Evolutionary conservation across 805 yeast species (phyloP).

Genomic region (Sugiyamaella marilandica): DNA sequence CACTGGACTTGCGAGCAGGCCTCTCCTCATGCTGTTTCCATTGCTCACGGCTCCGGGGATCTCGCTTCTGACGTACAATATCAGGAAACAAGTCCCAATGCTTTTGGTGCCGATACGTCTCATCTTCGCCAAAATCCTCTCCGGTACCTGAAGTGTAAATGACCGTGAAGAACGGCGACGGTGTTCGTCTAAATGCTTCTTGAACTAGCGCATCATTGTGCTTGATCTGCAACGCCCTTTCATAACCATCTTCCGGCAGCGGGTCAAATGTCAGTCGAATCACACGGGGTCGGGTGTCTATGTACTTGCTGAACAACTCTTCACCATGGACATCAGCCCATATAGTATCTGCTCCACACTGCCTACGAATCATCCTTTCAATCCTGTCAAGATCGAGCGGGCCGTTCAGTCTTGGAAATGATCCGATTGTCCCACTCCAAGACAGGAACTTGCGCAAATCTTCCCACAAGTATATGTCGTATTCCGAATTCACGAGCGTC

Average conservation of each 20-base stretch:
- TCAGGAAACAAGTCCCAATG: constrained; percentile 24
- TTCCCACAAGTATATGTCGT: constrained; percentile 15
- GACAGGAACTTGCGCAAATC: constrained; percentile 18
- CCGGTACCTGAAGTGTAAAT: constrained; percentile 46
- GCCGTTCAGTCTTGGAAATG: constrained; percentile 24
- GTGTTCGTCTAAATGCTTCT: constrained; percentile 58
- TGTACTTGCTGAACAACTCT: constrained; percentile 37
- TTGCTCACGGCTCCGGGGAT: constrained; percentile 24
- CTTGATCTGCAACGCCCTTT: constrained; percentile 33
- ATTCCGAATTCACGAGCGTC: constrained; percentile 3
- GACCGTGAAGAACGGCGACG: constrained; percentile 66
- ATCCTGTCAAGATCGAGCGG: constrained; percentile 40
- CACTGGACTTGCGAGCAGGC: constrained; percentile 6
- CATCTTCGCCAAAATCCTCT: constrained; percentile 18
- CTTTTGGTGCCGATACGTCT: constrained; percentile 4
- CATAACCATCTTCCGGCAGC: constrained; percentile 38
- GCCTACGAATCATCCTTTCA: constrained; percentile 38
- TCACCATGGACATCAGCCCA: constrained; percentile 32
- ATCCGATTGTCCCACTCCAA: constrained; percentile 22
- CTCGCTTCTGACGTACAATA: constrained; percentile 23
- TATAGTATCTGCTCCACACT: constrained; percentile 47
- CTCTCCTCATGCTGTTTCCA: constrained; percentile 23
- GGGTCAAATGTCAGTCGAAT: constrained; percentile 50
- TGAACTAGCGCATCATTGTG: constrained; percentile 47
- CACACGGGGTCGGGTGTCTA: constrained; percentile 56